Conservation (phyloP, 2,329 filamentous ascomycete genomes). For the Talaromyces marneffei region DNA sequence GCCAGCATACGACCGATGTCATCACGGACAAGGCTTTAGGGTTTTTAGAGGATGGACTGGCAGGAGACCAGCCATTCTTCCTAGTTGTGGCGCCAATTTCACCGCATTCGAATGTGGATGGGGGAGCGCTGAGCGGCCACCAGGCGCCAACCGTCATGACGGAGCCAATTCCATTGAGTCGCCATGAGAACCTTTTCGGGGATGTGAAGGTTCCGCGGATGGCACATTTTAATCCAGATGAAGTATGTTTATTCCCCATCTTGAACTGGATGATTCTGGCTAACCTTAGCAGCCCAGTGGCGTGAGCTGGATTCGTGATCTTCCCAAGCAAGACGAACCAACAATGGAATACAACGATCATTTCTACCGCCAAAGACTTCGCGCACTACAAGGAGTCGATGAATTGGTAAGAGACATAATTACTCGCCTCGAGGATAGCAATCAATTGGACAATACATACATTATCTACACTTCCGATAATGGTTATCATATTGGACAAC, state of each 20-base stretch:
- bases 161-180: slow-evolving; percentile 53
- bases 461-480: slow-evolving; percentile 59
- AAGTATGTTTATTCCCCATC: slow-evolving; percentile 28
- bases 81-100: slow-evolving; percentile 60
- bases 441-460: slow-evolving; percentile 50
- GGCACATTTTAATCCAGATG: slow-evolving; percentile 60
- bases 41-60: slow-evolving; percentile 57
- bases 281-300: slow-evolving; percentile 31
- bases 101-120: slow-evolving; percentile 56
- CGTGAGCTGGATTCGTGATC: slow-evolving; percentile 42
- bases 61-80: slow-evolving; percentile 57
- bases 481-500: slow-evolving; percentile 56
- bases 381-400: slow-evolving; percentile 50
- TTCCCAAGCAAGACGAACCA: slow-evolving; percentile 42
- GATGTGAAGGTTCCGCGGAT: slow-evolving; percentile 56
- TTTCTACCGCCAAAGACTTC: slow-evolving; percentile 47
- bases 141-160: slow-evolving; percentile 32
- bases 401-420: slow-evolving; percentile 49
- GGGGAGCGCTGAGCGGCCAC: slow-evolving; percentile 23
- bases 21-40: slow-evolving; percentile 54
- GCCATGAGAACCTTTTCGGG: slow-evolving; percentile 59
- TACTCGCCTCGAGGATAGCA: slow-evolving; percentile 35
- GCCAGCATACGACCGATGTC: slow-evolving; percentile 54
- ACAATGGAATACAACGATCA: slow-evolving; percentile 49
- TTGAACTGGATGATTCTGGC: not conserved